Evolutionary conservation across 1,284 basidiomycete genomes (phyloP), one percentile per base, ranked within the genome.

Genomic region (Sutorius eximius): DNA sequence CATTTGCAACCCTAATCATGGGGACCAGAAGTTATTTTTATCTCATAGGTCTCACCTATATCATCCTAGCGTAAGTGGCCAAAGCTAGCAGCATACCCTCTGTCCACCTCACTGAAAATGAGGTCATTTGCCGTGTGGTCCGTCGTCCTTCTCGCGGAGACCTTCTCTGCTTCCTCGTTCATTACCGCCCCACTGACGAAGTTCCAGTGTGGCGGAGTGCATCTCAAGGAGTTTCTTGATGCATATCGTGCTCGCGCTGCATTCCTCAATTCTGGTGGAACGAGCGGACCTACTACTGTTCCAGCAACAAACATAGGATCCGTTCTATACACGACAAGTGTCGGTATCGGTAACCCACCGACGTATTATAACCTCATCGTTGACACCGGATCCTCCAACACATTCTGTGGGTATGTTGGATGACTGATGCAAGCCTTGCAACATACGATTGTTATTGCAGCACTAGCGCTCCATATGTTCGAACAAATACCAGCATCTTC

Each of bases 361-460:
- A 63, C 58, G 11, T 54, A 61, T 44, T 69, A 68, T 45, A 58
- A 59, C 29, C 53, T 71, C 3, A 16, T 65, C 8, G 42, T 71
- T 1, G 71, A 72, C 42, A 72, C 72, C 1, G 71, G 70, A 2
- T 73, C 69, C 13, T 66, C 69, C 43, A 73, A 71, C 49, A 71
- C 64, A 1, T 72, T 63, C 46, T 63, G 67, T 36, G 72, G 67
- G 70, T 68, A 34, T 47, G 67, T 55, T 20, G n/a, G 2, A 18
- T 22, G 30, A 9, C 57, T 3, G 24, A 22, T 46, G 10, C 24
- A 27, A 18, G 12, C 22, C 10, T 11, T 29, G 20, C 22, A 10
- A 9, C 12, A n/a, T 40, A 38, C 3, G 1, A 52, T 44, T 41
- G n/a, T 2, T 41, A 5, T 51, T 45, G 20, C 34, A 69, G 69